Evolutionary conservation across 2,329 filamentous ascomycete species (phyloP).

Genomic region (Alternaria infectoria): DNA sequence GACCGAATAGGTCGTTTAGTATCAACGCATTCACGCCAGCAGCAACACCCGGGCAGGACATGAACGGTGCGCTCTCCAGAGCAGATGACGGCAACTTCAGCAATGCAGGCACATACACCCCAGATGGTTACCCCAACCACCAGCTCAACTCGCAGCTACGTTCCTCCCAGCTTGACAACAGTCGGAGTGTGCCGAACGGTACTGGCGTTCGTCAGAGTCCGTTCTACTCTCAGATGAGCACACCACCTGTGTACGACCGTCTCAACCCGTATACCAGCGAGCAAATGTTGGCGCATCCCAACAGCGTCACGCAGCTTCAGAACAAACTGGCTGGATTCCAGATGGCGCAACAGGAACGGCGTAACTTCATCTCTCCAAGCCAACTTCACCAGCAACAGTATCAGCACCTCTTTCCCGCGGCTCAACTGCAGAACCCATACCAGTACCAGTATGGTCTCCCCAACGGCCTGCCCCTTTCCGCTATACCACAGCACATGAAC

Average conservation of each 20-base stretch:
- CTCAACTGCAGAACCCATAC: constrained; percentile 47
- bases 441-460: constrained; percentile 44
- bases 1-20: constrained; percentile 41
- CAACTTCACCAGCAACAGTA: constrained; percentile 43
- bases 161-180: constrained; percentile 49
- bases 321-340: constrained; percentile 58
- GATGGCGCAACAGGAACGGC: constrained; percentile 49
- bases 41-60: constrained; percentile 32
- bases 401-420: constrained; percentile 44
- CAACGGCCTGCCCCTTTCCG: constrained; percentile 46
- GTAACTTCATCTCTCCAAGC: constrained; percentile 40
- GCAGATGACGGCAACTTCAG: constrained; percentile 26
- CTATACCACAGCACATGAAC: constrained; percentile 41
- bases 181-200: constrained; percentile 53
- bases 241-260: constrained; percentile 53
- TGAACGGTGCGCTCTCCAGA: constrained; percentile 25
- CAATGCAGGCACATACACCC: constrained; percentile 40
- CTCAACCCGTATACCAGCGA: constrained; percentile 52
- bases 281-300: constrained; percentile 51
- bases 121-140: constrained; percentile 42
- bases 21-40: constrained; percentile 32
- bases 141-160: constrained; percentile 46
- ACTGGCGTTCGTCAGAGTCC: constrained; percentile 54
- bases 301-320: constrained; percentile 55
- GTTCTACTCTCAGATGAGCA: constrained; percentile 56